Percentiles rank a stretch among this genome's conserved stretches.
Conservation (phyloP, 106 monocot species). For the Platanthera guangdongensis region DNA sequence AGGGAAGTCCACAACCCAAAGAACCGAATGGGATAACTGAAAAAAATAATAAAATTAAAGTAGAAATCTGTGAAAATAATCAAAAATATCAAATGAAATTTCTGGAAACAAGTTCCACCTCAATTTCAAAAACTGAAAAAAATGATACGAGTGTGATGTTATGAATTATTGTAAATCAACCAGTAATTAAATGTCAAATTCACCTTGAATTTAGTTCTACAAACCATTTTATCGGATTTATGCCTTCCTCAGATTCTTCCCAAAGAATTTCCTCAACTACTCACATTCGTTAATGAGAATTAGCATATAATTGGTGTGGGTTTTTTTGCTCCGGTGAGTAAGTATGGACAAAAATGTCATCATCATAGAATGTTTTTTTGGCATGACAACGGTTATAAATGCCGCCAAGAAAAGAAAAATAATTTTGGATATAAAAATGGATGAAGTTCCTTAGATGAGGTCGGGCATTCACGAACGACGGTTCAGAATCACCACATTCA, state of each 20-base stretch:
- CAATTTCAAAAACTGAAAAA: not conserved
- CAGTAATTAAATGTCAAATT: constrained; percentile 1
- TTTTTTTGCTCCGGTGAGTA: no score
- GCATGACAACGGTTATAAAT: no score
- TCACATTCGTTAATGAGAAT: not conserved
- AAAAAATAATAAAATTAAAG: not conserved
- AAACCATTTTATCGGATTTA: not conserved
- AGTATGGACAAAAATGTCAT: no score
- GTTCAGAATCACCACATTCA: no score
- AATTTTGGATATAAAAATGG: no score
- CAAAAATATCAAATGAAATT: not conserved
- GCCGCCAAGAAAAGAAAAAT: no score
- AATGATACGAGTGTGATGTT: not conserved
- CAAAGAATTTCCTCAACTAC: not conserved
- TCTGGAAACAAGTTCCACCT: not conserved
- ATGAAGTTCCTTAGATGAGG: no score
- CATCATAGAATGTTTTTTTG: no score
- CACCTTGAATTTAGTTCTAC: not conserved
- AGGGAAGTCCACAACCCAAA: constrained; percentile 96
- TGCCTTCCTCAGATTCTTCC: not conserved
- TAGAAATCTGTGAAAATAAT: not conserved
- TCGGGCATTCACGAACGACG: no score
- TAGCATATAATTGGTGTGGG: not conserved
- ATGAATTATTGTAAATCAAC: not conserved
- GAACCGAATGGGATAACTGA: constrained; percentile 76